phyloP scores from a whole-genome alignment of 1,284 basidiomycete genomes.

The Pisolithus thermaeus region DNA sequence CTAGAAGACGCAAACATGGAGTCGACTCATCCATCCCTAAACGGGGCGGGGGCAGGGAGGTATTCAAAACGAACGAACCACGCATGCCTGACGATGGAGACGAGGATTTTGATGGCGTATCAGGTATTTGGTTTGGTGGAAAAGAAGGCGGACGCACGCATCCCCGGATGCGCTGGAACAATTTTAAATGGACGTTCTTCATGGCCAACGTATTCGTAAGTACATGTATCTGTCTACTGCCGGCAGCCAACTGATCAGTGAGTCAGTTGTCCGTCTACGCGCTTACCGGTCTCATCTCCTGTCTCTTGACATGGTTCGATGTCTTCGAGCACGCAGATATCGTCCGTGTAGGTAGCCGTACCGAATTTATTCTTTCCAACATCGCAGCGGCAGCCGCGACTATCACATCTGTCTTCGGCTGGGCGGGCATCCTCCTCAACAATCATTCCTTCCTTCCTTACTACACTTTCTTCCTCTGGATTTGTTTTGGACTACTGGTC shows the following conservation, averaged over 20 bases:
- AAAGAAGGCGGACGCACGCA: slow-evolving; percentile 28
- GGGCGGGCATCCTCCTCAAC: slow-evolving; percentile 46
- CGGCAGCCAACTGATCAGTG: background rate
- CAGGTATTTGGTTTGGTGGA: slow-evolving; percentile 27
- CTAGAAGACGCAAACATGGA: slow-evolving; percentile 31
- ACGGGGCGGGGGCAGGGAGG: slow-evolving; percentile 58
- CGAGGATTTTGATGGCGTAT: slow-evolving; percentile 50
- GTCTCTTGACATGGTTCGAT: slow-evolving; percentile 45
- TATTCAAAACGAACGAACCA: slow-evolving; percentile 47
- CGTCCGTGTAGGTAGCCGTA: slow-evolving; percentile 38
- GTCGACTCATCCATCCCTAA: slow-evolving; percentile 33
- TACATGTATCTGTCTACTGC: no score
- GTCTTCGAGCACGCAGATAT: slow-evolving; percentile 42
- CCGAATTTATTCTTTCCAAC: slow-evolving; percentile 43
- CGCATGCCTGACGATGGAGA: slow-evolving; percentile 53
- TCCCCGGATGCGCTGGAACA: slow-evolving; percentile 55
- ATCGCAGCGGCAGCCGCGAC: slow-evolving; percentile 32
- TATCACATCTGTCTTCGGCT: slow-evolving; percentile 42
- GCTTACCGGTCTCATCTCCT: slow-evolving; percentile 34
- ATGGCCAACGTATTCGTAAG: no score
- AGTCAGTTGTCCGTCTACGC: slow-evolving; percentile 36
- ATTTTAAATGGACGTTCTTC: slow-evolving; percentile 22
- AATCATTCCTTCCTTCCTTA: slow-evolving; percentile 46
- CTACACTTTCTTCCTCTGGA: slow-evolving; percentile 43
- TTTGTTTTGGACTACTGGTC: slow-evolving; percentile 41